phyloP scores from a whole-genome alignment of 495 filamentous ascomycete species.

The Penicillium parvum region DNA sequence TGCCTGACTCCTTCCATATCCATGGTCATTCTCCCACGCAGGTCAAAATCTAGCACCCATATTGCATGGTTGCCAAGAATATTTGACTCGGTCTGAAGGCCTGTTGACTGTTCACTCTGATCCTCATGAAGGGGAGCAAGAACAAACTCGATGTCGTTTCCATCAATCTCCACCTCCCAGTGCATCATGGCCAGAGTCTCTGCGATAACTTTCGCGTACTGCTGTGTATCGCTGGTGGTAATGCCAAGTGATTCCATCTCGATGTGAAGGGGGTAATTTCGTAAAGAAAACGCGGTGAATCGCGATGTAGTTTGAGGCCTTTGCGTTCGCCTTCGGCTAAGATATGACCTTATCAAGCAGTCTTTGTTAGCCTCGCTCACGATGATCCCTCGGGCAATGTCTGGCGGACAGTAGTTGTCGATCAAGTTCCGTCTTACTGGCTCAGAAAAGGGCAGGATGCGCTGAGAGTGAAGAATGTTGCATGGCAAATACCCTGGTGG shows the following conservation, averaged over 20 bases:
- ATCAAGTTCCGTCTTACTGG: conserved; percentile 24
- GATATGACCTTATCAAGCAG: conserved; percentile 43
- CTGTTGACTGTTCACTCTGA: neutral
- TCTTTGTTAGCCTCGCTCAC: conserved; percentile 31
- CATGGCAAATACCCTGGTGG: conserved; percentile 30
- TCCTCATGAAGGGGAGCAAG: conserved; percentile 22
- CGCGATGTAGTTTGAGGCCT: neutral
- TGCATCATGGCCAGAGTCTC: conserved; percentile 43
- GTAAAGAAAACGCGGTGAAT: conserved; percentile 31
- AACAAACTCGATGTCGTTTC: conserved; percentile 50
- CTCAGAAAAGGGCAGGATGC: conserved; percentile 36
- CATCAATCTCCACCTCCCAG: conserved; percentile 42
- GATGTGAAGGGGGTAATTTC: conserved; percentile 46
- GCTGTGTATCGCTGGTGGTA: conserved; percentile 6
- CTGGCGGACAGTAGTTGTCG: conserved; percentile 28
- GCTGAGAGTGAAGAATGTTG: conserved; percentile 34
- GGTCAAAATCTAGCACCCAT: conserved; percentile 46
- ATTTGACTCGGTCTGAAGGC: conserved; percentile 1
- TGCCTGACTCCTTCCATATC: conserved; percentile 11
- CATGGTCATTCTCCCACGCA: conserved; percentile 14
- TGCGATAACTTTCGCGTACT: conserved; percentile 36
- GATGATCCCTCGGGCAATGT: conserved; percentile 20
- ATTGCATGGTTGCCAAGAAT: conserved; percentile 17
- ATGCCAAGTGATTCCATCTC: conserved; percentile 41
- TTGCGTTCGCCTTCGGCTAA: conserved; percentile 31